Evolutionary conservation across 805 yeast species (phyloP).

Genomic region (Kuraishia cidri): DNA sequence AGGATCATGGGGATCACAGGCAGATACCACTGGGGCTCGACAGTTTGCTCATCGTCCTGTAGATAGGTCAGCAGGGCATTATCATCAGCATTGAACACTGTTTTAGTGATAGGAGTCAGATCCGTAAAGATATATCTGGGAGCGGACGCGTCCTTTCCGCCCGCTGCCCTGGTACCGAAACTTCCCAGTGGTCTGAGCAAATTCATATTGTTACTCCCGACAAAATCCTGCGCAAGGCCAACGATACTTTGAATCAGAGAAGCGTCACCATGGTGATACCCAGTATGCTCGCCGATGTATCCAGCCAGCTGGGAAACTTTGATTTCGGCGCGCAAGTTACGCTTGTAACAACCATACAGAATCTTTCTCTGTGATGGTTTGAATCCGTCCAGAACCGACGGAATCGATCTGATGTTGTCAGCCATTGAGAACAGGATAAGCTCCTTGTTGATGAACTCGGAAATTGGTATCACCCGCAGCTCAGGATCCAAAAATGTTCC

Average conservation of each 20-base stretch:
- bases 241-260: slow-evolving; percentile 85
- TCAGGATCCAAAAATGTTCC: slow-evolving; percentile 88
- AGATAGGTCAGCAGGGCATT: slow-evolving; percentile 69
- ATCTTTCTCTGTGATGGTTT: slow-evolving; percentile 98
- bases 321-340: slow-evolving; percentile 67
- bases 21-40: slow-evolving; percentile 92
- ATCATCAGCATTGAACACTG: slow-evolving; percentile 72
- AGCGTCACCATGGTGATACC: slow-evolving; percentile 92
- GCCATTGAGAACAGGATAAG: slow-evolving; percentile 93
- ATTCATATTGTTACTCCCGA: slow-evolving; percentile 87
- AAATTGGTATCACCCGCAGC: slow-evolving; percentile 70
- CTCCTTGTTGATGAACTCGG: slow-evolving; percentile 92
- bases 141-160: slow-evolving; percentile 99
- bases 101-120: slow-evolving; percentile 64
- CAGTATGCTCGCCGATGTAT: slow-evolving; percentile 80
- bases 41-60: slow-evolving; percentile 88
- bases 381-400: slow-evolving; percentile 88
- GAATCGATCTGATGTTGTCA: slow-evolving; percentile 91
- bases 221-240: slow-evolving; percentile 90
- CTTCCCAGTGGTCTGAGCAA: slow-evolving; percentile 85
- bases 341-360: slow-evolving; percentile 77
- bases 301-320: slow-evolving; percentile 91
- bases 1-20: slow-evolving; percentile 94
- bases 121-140: slow-evolving; percentile 94
- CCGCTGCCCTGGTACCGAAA: slow-evolving; percentile 92